phyloP scores from a whole-genome alignment of 306 rosid species.

The Pueraria montana region DNA sequence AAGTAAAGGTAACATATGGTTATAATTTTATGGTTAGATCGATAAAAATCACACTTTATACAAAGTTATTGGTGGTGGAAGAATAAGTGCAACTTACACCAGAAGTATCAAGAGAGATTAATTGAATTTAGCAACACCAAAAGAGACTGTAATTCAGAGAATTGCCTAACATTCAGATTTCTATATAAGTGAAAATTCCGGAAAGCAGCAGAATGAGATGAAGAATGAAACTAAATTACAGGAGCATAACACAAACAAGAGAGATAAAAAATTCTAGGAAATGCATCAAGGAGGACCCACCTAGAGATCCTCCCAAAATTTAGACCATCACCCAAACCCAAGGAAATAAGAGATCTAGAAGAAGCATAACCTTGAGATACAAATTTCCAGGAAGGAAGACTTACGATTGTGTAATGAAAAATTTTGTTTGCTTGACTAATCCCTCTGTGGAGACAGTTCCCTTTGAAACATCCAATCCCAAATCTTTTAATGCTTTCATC shows the following conservation, averaged over 20 bases:
- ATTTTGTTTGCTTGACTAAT: conserved; percentile 72
- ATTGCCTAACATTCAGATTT: not conserved
- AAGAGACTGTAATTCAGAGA: conserved; percentile 1
- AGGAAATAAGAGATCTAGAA: too few relatives aligned
- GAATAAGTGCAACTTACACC: not conserved
- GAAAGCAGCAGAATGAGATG: not conserved
- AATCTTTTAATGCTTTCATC: conserved; percentile 87
- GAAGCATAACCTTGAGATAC: too few relatives aligned
- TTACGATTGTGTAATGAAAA: conserved; percentile 80
- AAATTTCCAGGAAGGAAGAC: conserved; percentile 39
- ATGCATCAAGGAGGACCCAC: not conserved
- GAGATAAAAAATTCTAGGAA: not conserved
- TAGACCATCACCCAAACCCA: too few relatives aligned
- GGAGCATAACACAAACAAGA: not conserved
- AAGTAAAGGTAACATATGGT: not conserved
- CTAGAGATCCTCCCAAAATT: not conserved
- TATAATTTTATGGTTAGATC: not conserved
- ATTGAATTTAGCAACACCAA: conserved; percentile 6
- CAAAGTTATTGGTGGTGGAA: not conserved
- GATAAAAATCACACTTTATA: not conserved
- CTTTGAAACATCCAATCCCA: conserved; percentile 95
- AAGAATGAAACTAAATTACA: not conserved
- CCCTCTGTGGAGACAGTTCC: conserved; percentile 91
- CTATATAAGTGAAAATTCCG: not conserved
- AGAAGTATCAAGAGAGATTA: not conserved